Base-by-base conservation (phyloP, 108 stramenopile species). In the Nitzschia inconspicua region DNA sequence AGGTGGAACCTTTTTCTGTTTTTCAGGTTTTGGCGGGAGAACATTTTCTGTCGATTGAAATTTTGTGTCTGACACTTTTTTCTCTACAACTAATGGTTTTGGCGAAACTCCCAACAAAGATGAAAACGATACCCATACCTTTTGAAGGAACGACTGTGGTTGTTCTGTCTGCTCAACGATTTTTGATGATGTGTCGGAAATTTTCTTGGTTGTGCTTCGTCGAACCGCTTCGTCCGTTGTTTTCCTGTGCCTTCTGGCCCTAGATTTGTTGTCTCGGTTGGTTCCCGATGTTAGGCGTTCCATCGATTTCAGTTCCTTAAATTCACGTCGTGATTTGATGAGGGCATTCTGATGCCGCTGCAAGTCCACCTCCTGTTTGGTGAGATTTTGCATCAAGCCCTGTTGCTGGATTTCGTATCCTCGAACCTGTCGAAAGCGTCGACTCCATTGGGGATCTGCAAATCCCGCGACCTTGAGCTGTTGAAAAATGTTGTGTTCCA, bases 401-500 rank as follows among this genome's bases (percentile, higher is more conserved):
- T 55, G 23, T 25, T 69, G 37, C 4, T 36, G 35, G 8, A 10
- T 13, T 30, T 55, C 14, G 43, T 49, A 57, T 8, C 39, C 30
- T 10, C 40, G 20, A 51, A 76, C 63, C 37, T 51, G 50, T 6
- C 76, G 78, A 57, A 49, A 77, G n/a, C 44, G 51, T 26, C 72
- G 73, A 35, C 63, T 49, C 47, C 47, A 77, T n/a, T 36, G 18
- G 9, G 63, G 44, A 58, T 84, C 68, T n/a, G 60, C 48, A 68
- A 84, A 84, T 31, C 70, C 78, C 13, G 49, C 65, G 16, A 63
- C 25, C 4, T 30, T 34, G 18, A 84, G 57, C 49, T 62, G 11
- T 37, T 75, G 60, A 34, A 76, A 37, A 40, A 27, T 26, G 31
- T 13, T 66, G 42, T 27, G 24, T 52, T 32, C 32, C 25, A 28